Base-by-base conservation (phyloP, 2,329 filamentous ascomycete genomes). In the Paramyrothecium roridum region DNA sequence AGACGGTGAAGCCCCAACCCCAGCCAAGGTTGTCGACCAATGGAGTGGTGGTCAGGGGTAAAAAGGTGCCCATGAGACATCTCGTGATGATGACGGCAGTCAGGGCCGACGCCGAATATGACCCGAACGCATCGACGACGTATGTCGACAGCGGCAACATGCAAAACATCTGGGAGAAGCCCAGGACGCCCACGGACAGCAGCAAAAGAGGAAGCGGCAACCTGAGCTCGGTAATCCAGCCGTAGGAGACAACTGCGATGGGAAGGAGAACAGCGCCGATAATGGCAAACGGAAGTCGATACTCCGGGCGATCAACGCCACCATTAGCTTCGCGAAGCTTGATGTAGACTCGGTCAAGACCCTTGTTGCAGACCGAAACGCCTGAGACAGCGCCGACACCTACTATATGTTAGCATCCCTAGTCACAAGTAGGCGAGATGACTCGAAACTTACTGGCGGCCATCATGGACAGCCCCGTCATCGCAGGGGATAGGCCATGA, bases 71-170 rank as follows among this genome's bases (percentile, higher is more conserved):
- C 67, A 79, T 76, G 0, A 86, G 67, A 56, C 81, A 84, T 40
- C 82, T 71, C 2, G 74, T 74, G 2, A 85, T 79, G 55, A 85
- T 82, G 6, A 84, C 63, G 1, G 78, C 80, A 0, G 82, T 84
- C 71, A 84, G 75, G 2, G 81, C 81, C 12, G 80, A 83, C 0
- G 82, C 82, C 2, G 81, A 78, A 61, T 81, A 84, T 7, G 80
- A 56, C 0, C 81, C 80, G 55, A 79, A 82, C 0, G 81, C 80
- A 56, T 85, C 82, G 2, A 85, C 81, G 0, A 84, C 74, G 58
- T 84, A 85, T 0, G 81, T 75, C 54, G 76, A 78, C 2, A 84
- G 54, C 0, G 82, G 81, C 20, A 85, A 64, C 49, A 78, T 70
- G 3, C 72, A 71, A 2, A 84, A 64, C 50, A 80, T 68, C 2